Evolutionary conservation across 1,139 yeast genomes (phyloP).

Genomic region (Geotrichum fermentans): DNA sequence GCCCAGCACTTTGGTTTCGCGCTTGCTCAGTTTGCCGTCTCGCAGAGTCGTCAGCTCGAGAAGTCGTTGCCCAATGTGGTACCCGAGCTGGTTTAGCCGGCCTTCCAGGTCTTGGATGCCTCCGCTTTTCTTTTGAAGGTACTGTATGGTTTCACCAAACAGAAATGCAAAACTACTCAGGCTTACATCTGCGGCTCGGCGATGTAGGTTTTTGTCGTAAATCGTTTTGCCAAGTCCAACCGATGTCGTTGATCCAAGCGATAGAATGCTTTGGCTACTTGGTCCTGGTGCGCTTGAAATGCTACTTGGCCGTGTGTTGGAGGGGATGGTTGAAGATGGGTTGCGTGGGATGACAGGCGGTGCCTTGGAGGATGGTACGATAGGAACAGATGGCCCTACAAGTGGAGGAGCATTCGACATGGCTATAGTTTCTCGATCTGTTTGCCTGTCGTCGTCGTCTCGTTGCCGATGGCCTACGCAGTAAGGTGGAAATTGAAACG

Average conservation of each 20-base stretch:
- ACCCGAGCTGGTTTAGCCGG: constrained; percentile 64
- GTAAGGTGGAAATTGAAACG: background rate
- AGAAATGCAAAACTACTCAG: constrained; percentile 63
- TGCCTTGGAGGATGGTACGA: constrained; percentile 33
- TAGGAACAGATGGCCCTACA: constrained; percentile 31
- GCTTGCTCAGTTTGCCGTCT: constrained; percentile 61
- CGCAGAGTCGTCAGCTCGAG: constrained; percentile 56
- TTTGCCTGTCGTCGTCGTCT: background rate
- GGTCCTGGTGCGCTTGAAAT: constrained; percentile 8
- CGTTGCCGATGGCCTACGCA: no score
- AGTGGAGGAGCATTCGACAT: constrained; percentile 1
- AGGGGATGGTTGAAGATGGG: constrained; percentile 34
- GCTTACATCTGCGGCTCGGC: constrained; percentile 63
- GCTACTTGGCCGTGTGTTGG: constrained; percentile 24
- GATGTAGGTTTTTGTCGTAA: constrained; percentile 63
- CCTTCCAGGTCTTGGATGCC: constrained; percentile 76
- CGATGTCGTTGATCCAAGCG: constrained; percentile 4
- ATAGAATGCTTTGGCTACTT: constrained; percentile 4
- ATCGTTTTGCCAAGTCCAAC: constrained; percentile 35
- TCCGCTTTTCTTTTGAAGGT: constrained; percentile 57
- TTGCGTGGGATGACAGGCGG: constrained; percentile 33
- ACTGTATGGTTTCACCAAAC: constrained; percentile 67
- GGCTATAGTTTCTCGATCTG: background rate
- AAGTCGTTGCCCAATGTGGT: constrained; percentile 58
- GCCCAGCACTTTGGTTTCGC: constrained; percentile 72